phyloP scores from a whole-genome alignment of 805 yeast genomes.

The Hanseniaspora singularis region DNA sequence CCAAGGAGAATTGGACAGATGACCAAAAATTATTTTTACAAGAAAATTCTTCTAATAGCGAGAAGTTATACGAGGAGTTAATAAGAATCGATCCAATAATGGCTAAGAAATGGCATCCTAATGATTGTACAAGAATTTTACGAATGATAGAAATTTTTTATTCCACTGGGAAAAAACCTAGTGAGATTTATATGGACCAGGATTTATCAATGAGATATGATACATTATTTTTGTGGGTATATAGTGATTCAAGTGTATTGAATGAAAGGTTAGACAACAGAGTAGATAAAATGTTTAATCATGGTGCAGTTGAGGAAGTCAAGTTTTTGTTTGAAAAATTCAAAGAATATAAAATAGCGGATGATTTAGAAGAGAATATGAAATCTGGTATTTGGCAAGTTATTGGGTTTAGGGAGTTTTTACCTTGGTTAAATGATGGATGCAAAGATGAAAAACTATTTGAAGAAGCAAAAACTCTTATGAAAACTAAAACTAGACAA shows the following conservation, averaged over 20 bases:
- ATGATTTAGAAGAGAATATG: constrained; percentile 34
- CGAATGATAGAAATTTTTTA: constrained; percentile 73
- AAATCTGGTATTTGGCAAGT: constrained; percentile 86
- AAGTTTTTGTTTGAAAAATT: constrained; percentile 43
- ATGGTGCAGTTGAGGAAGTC: constrained; percentile 64
- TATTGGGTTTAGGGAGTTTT: constrained; percentile 81
- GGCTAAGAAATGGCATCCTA: constrained; percentile 79
- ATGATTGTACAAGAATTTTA: constrained; percentile 65
- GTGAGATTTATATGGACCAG: constrained; percentile 60
- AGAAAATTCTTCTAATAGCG: constrained; percentile 4
- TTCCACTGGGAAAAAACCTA: constrained; percentile 53
- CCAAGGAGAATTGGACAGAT: constrained; percentile 22
- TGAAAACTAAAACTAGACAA: constrained; percentile 75
- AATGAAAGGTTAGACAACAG: constrained; percentile 57
- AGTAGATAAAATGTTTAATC: constrained; percentile 69
- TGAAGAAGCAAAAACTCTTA: constrained; percentile 45
- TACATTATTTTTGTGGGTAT: constrained; percentile 72
- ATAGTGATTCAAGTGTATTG: constrained; percentile 47
- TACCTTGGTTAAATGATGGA: constrained; percentile 47
- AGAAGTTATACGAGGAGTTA: constrained; percentile 36
- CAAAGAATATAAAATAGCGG: constrained; percentile 21
- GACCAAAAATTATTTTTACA: constrained; percentile 26
- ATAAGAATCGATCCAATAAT: constrained; percentile 53
- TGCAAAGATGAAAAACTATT: constrained; percentile 23
- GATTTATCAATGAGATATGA: constrained; percentile 44